Evolutionary conservation across 2,329 filamentous ascomycete genomes (phyloP).

Genomic region (Aspergillus texensis): DNA sequence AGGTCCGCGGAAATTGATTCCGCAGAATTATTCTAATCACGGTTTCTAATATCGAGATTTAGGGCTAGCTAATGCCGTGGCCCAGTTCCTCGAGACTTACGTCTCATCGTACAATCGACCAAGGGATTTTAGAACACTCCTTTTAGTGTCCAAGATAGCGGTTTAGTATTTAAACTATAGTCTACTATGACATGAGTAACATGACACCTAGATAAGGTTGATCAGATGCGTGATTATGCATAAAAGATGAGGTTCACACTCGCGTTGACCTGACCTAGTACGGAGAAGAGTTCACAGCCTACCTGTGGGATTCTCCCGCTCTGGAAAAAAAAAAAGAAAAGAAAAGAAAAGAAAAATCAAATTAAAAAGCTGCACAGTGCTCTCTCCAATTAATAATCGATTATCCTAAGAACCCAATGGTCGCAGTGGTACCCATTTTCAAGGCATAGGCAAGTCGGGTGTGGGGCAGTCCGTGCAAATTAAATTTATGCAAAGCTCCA

Average conservation of each 20-base stretch:
- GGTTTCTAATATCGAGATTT: not conserved
- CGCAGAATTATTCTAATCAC: not conserved
- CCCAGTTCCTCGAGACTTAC: not conserved
- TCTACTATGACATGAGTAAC: not conserved
- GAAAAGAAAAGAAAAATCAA: not conserved
- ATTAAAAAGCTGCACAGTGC: not conserved
- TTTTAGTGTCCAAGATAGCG: not conserved
- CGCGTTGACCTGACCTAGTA: not conserved
- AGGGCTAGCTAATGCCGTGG: not conserved
- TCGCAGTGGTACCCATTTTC: not conserved
- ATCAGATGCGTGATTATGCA: too few species aligned
- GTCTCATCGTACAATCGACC: too few species aligned
- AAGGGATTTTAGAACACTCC: too few species aligned
- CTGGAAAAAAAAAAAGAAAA: not conserved
- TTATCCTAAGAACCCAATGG: not conserved
- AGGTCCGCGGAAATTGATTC: not conserved
- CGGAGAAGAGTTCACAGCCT: not conserved
- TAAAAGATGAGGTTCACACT: not conserved
- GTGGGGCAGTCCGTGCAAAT: slow-evolving; percentile 1
- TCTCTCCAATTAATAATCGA: not conserved
- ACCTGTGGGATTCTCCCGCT: too few species aligned
- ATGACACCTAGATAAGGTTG: too few species aligned
- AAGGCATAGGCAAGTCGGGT: not conserved
- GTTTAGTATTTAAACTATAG: too few species aligned
- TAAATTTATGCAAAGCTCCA: not conserved